Evolutionary conservation across 257 asterid genomes (phyloP), one percentile per base, ranked within the genome.

Genomic region (Solanum paucissectum): DNA sequence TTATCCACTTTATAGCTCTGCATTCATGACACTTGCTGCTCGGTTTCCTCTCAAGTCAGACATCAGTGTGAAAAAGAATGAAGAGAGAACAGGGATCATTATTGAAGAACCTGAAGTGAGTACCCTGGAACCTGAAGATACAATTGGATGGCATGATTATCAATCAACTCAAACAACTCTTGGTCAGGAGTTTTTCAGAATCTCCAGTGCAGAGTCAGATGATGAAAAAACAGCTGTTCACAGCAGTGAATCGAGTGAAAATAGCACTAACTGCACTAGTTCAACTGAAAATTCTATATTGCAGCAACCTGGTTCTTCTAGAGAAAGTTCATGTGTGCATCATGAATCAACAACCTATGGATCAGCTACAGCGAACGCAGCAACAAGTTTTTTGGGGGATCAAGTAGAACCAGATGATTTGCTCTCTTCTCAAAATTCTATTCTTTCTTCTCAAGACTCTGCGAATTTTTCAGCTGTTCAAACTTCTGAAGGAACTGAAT

Each of bases 401-500:
- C 94, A 92, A 88, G 90, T 74, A 87, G 97, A 93, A 84, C 86
- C 89, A 83, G 95, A 93, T 86, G 94, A 93, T 33, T 84, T 94
- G 38, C 89, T 93, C 88, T 95, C 94, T 83, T 95, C 98, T 87
- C 96, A 95, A 84, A 92, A 90, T 87, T 92, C 94, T 36, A 94
- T 89, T 82, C 90, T 89, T 90, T 94, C 95, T 69, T 92, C 98
- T 86, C 98, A 94, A 87, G 91, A 91, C 88, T 93, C 98, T 36
- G 82, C 25, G 2, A 82, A 82, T n/a, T 49, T 32, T 82, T 52
- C 92, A 75, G 74, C 79, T 87, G 91, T 89, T 84, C 96, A 88
- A 85, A 87, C 92, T 40, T 88, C 91, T 11, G 94, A 91, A 89
- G 94, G 86, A 87, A 90, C 87, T 62, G 94, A 93, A 84, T 90